Conservation (phyloP, 441 rosid genomes). For the Bocquillonia castaneifolia region DNA sequence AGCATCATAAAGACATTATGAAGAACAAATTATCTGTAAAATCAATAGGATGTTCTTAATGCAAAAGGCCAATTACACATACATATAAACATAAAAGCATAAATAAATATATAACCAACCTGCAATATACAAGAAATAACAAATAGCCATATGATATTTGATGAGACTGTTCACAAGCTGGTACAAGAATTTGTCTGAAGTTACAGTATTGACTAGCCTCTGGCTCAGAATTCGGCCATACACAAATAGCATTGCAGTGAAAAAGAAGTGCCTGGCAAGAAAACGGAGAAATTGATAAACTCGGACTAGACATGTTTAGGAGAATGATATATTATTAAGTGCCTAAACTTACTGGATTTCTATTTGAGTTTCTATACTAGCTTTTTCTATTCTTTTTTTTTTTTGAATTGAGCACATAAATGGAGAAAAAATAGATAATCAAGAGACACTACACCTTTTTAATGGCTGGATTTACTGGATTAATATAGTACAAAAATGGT, state of each 20-base stretch:
- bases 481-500: not conserved
- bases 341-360: not conserved
- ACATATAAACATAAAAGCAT: conserved; percentile 1
- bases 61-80: not conserved
- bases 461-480: not conserved
- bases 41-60: conserved; percentile 5
- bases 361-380: not conserved
- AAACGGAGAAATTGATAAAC: conserved; percentile 5
- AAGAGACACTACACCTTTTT: not conserved
- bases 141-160: conserved; percentile 78
- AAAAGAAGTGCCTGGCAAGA: conserved; percentile 77
- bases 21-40: not conserved
- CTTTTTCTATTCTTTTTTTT: not conserved
- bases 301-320: not conserved
- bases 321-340: not conserved
- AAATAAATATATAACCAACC: conserved; percentile 43
- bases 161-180: conserved; percentile 64
- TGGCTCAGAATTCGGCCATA: conserved; percentile 89
- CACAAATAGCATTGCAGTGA: conserved; percentile 84
- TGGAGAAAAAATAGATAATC: not conserved
- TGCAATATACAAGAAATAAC: conserved; percentile 76
- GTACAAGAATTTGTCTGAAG: conserved; percentile 61
- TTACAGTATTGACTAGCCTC: conserved; percentile 72
- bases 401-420: not conserved
- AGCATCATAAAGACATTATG: not conserved